Conservation (phyloP, 352 stramenopile genomes). For the Phytophthora pisi region DNA sequence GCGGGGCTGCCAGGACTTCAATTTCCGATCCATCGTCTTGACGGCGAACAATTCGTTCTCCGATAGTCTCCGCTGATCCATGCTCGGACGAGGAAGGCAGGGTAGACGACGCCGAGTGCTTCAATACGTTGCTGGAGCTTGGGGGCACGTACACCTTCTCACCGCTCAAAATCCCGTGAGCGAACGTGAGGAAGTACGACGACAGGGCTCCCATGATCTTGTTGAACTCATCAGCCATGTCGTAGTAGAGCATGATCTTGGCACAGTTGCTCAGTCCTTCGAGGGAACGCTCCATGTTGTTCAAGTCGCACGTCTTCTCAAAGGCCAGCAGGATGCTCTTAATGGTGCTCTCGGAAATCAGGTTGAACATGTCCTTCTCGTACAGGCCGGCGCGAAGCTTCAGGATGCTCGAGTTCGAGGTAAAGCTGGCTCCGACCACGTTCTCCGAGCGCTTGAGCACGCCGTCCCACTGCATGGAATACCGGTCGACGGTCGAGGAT, state of each 20-base stretch:
- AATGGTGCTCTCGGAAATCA: constrained; percentile 82
- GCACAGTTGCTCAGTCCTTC: constrained; percentile 84
- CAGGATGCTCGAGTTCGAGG: constrained; percentile 84
- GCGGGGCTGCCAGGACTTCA: constrained; percentile 39
- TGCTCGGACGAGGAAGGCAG: constrained; percentile 17
- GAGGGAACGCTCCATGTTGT: constrained; percentile 84
- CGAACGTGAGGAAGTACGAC: constrained; percentile 87
- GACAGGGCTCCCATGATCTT: constrained; percentile 80
- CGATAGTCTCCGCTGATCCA: constrained; percentile 21
- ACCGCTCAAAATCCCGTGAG: constrained; percentile 81
- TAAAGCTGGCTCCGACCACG: constrained; percentile 87
- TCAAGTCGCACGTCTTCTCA: constrained; percentile 84
- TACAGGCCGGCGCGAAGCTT: constrained; percentile 85
- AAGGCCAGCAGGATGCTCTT: constrained; percentile 83
- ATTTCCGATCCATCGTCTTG: constrained; percentile 48
- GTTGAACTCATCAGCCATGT: constrained; percentile 84
- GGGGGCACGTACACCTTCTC: constrained; percentile 83
- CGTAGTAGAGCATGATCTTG: constrained; percentile 87
- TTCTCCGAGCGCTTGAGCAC: constrained; percentile 88
- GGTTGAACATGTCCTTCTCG: constrained; percentile 89
- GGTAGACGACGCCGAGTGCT: constrained; percentile 19
- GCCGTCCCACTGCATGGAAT: constrained; percentile 89
- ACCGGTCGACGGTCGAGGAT: constrained; percentile 75
- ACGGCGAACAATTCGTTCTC: constrained; percentile 37
- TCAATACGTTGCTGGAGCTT: constrained; percentile 38